Evolutionary conservation across 228 moss, liverwort and hornwort genomes (phyloP).

Genomic region (Sphagnum fallax): DNA sequence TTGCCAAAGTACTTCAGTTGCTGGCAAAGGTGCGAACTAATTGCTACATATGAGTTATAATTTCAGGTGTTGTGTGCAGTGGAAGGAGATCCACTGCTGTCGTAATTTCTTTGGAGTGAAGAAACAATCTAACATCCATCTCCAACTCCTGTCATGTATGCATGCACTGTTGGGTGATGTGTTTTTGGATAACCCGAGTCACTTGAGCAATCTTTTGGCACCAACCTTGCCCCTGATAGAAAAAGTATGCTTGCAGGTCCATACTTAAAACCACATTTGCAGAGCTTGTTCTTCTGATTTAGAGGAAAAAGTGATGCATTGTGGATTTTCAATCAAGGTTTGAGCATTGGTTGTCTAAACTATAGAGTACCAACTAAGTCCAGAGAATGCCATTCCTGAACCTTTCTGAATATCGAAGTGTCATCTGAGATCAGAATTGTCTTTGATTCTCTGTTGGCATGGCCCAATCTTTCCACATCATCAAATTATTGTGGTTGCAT

Average conservation of each 20-base stretch:
- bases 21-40: no score
- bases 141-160: slow-evolving; percentile 42
- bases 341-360: background rate
- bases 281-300: no score
- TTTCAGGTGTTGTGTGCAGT: slow-evolving; percentile 8
- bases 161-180: slow-evolving; percentile 45
- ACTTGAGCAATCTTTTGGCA: slow-evolving; percentile 20
- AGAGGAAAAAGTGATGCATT: no score
- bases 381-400: background rate
- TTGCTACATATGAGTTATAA: no score
- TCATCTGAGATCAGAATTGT: no score
- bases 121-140: slow-evolving; percentile 44
- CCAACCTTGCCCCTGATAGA: slow-evolving; percentile 42
- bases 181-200: slow-evolving; percentile 16
- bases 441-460: no score
- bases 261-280: no score
- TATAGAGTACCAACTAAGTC: background rate
- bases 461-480: no score
- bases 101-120: slow-evolving; percentile 52
- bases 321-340: no score
- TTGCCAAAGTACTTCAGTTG: no score
- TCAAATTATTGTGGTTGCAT: no score
- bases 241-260: slow-evolving; percentile 6
- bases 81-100: slow-evolving; percentile 40
- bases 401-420: no score